These are phyloP conservation scores for Chytriomyces sp. DNA, from an alignment of 192 early-diverging fungal species.

Conservation along the genomic window DNA sequence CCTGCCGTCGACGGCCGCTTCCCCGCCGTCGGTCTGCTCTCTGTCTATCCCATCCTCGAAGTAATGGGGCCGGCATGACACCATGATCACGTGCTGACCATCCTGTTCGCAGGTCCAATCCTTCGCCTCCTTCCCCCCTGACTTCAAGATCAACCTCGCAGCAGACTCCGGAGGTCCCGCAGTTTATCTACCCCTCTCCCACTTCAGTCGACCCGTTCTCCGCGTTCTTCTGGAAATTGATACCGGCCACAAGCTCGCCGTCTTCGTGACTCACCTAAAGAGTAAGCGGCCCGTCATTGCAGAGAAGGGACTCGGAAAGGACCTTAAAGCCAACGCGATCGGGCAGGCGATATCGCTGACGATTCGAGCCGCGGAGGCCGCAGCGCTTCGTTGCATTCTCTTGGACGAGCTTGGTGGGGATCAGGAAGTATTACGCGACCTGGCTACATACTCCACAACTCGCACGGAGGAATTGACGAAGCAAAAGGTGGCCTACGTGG, in stretches of 20 bases:
- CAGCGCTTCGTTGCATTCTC: slow-evolving; percentile 17
- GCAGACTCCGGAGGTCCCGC: slow-evolving; percentile 6
- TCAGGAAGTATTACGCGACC: slow-evolving; percentile 3
- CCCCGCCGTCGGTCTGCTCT: slow-evolving; percentile 9
- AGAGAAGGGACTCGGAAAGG: not conserved
- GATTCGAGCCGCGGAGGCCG: slow-evolving; percentile 26
- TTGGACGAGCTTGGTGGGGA: slow-evolving; percentile 21
- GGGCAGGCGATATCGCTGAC: slow-evolving; percentile 14
- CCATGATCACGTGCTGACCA: not conserved
- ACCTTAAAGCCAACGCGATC: slow-evolving; percentile 15
- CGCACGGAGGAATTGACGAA: not conserved
- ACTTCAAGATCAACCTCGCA: not conserved
- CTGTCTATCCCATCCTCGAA: slow-evolving; percentile 1
- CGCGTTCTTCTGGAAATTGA: slow-evolving; percentile 12
- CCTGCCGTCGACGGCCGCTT: not conserved
- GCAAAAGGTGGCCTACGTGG: not conserved
- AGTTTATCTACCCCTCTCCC: not conserved
- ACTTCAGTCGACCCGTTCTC: slow-evolving; percentile 11
- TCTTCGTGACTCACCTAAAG: slow-evolving; percentile 14
- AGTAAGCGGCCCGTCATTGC: slow-evolving; percentile 19
- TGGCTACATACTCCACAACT: not conserved
- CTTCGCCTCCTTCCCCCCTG: slow-evolving; percentile 12
- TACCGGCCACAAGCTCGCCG: slow-evolving; percentile 3
- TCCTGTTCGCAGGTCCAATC: not conserved
- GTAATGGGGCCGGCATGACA: too few relatives aligned